Base-by-base conservation (phyloP, 768 basidiomycete genomes). In the Exidia glandulosa region DNA sequence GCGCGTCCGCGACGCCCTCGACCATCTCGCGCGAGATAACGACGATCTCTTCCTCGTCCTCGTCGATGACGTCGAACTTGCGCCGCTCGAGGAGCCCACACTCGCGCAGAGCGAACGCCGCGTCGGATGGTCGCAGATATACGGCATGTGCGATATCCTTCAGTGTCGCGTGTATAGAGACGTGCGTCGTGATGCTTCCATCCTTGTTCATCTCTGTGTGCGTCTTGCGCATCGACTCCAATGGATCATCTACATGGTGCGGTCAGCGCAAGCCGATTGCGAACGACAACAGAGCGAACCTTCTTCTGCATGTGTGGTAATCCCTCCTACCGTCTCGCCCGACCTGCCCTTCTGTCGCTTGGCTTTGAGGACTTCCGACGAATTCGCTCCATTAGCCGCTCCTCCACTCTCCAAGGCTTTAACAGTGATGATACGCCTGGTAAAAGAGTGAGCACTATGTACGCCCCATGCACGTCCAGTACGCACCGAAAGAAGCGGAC, bases 401-500 rank as follows among this genome's bases (percentile, higher is more conserved):
- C 33, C 32, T 5, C 27, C 37, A 32, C 32, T 50, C n/a, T 29
- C 41, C 27, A 32, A 45, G 56, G 50, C 41, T 34, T 54, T 60
- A 58, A 23, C 56, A 32, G 9, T 37, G 36, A 37, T 37, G 36
- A 37, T 19, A 41, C 57, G 14, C 56, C 57, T 13, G 57, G 60
- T 13, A 57, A 47, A 25, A 37, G 56, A 7, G 55, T 61, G 48
- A 5, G 36, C 5, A 58, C 27, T n/a, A 29, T 10, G 23, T 60
- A 58, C 30, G 48, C 27, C 55, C 32, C 57, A n/a, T 68, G 75
- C 37, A 59, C 70, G 34, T 64, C n/a, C n/a, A n/a, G n/a, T n/a
- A n/a, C n/a, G n/a, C n/a, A 87, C 86, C 86, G 77, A 70, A 94
- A 82, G 77, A 90, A 93, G 41, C 91, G 83, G n/a, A 94, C 72